These are phyloP conservation scores for Trichoderma pleuroti DNA, from an alignment of 2,329 filamentous ascomycete species.

Conservation along the genomic window DNA sequence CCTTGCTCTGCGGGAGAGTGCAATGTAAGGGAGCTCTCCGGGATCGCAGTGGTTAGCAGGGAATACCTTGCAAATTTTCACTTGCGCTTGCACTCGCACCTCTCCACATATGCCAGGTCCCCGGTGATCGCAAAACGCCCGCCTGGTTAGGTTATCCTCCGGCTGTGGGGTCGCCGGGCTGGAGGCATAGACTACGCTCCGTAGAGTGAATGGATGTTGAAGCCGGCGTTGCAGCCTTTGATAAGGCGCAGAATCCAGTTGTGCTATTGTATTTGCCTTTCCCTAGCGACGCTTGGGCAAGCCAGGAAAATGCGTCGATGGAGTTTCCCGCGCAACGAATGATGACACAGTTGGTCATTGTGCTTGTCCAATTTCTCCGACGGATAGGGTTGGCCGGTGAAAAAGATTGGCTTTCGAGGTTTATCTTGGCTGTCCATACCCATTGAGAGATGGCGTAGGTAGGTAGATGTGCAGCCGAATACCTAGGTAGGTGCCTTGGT, in stretches of 20 bases:
- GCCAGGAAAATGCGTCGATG: neutral
- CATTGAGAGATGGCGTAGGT: neutral
- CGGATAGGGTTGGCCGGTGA: neutral
- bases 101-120: slow-evolving; percentile 14
- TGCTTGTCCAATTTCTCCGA: neutral
- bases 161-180: slow-evolving; percentile 14
- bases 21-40: slow-evolving; percentile 4
- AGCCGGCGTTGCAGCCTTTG: neutral
- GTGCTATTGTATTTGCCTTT: neutral
- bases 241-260: neutral
- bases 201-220: neutral
- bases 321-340: neutral
- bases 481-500: neutral
- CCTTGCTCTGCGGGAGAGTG: neutral
- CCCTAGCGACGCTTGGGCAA: neutral
- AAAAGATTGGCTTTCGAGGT: neutral
- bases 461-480: neutral
- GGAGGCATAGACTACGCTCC: neutral
- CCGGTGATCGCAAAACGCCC: neutral
- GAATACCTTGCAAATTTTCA: slow-evolving; percentile 7
- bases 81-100: slow-evolving; percentile 4
- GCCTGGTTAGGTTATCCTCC: neutral
- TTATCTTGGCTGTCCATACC: neutral
- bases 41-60: slow-evolving; percentile 8
- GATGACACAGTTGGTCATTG: neutral